These are phyloP conservation scores for Ogataea pilisensis DNA, from an alignment of 805 yeast species.

Conservation along the genomic window DNA sequence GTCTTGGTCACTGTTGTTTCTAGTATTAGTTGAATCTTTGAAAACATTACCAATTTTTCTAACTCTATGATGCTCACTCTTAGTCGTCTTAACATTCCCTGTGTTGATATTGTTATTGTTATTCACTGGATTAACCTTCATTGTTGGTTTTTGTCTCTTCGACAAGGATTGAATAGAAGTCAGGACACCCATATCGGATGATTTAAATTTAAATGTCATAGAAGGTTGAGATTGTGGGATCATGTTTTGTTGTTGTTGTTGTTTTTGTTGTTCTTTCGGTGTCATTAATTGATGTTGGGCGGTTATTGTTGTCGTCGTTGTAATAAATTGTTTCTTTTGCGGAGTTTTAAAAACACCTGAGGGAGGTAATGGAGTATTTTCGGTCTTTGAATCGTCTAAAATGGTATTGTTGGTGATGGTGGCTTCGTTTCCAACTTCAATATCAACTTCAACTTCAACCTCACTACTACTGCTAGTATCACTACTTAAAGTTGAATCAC, in stretches of 20 bases:
- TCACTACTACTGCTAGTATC: not conserved
- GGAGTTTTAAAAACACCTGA: conserved; percentile 25
- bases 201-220: conserved; percentile 36
- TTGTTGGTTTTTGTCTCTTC: conserved; percentile 30
- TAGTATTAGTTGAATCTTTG: conserved; percentile 21
- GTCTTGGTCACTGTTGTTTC: not conserved
- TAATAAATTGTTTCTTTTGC: conserved; percentile 13
- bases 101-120: not conserved
- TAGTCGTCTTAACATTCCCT: not conserved
- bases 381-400: not conserved
- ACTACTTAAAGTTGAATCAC: not conserved
- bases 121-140: conserved; percentile 18
- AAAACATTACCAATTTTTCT: conserved; percentile 16
- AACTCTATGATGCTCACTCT: conserved; percentile 2
- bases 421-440: not conserved
- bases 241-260: not conserved
- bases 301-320: conserved; percentile 4
- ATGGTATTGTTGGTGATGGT: not conserved
- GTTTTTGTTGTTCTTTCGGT: conserved; percentile 4
- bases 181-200: conserved; percentile 30
- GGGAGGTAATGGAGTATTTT: conserved; percentile 17
- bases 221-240: conserved; percentile 2
- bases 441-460: not conserved
- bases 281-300: not conserved
- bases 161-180: conserved; percentile 24